Base-by-base conservation (phyloP, 140 eudicot genomes). In the Artemisia princeps region DNA sequence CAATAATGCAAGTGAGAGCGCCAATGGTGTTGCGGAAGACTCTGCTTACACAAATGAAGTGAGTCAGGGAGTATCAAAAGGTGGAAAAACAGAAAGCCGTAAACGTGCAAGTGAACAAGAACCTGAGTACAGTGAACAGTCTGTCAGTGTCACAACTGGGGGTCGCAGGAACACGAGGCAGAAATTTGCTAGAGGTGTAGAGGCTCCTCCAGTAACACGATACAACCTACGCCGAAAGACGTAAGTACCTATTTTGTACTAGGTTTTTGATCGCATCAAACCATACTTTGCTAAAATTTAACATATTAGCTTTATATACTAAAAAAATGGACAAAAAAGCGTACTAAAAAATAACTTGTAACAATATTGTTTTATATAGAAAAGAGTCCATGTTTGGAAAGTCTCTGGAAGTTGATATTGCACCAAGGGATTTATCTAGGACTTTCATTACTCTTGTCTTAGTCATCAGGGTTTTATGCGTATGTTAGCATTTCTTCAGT, bases 201-300 rank as follows among this genome's bases (percentile, higher is more conserved):
- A 85, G 68, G 63, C 69, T 33, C 81, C 77, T 63, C 74, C 59
- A 54, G 94, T 69, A 64, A 75, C 73, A 65, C 83, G 94, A 12
- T 94, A 94, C 83, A 92, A 86, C 69, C 86, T 92, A 45, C 89
- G 96, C 49, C 81, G 77, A 26, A 82, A 75, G 62, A 68, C 45
- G 94, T 88, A 79, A 82, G 90, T 76, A 26, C 70, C 19, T 55
- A 28, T 8, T 10, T 12, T 10, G 50, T 40, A 12, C 13, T 55
- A 15, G 10, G 15, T 63, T 51, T 12, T 28, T 13, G 44, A 52
- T 68, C 9, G 23, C 14, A 15, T 42, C 4, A 40, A 60, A 12
- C 58, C 40, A 12, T 70, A 24, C 42, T 50, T 45, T 66, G 15
- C 3, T 48, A 49, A 22, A 55, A n/a, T 8, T 13, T 33, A 33